A percentile compares a stretch with the other conserved stretches of the same genome.
Conservation (phyloP, 169 alveolate genomes). For the Eimeria maxima region DNA sequence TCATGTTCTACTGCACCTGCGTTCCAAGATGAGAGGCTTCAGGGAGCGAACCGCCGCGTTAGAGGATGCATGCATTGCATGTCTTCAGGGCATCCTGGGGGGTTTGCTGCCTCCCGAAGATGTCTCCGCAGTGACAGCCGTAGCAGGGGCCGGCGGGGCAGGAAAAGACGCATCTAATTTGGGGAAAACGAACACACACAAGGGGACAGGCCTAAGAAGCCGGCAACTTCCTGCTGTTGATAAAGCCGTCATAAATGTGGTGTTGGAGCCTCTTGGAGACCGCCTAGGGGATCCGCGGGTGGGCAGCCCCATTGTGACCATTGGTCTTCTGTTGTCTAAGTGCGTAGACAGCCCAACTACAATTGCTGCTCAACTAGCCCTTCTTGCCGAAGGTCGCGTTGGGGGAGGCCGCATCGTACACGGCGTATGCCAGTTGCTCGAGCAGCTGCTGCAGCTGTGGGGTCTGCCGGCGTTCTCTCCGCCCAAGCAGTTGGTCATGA, state of each 20-base stretch:
- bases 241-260: conserved; percentile 27
- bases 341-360: conserved; percentile 63
- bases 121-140: conserved; percentile 6
- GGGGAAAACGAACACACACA: not conserved
- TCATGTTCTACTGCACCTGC: conserved; percentile 66
- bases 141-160: conserved; percentile 49
- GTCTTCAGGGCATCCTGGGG: conserved; percentile 36
- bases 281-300: conserved; percentile 76
- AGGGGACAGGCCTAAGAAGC: not conserved
- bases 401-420: conserved; percentile 78
- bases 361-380: conserved; percentile 73
- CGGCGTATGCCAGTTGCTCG: conserved; percentile 78
- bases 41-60: conserved; percentile 31
- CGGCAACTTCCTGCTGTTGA: conserved; percentile 42
- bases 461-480: conserved; percentile 66
- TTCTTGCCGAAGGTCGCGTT: conserved; percentile 66
- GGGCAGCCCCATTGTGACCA: conserved; percentile 19
- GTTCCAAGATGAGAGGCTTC: conserved; percentile 50
- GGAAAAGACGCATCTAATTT: not conserved
- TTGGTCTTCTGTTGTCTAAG: conserved; percentile 44
- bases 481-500: conserved; percentile 62
- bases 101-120: conserved; percentile 55
- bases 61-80: conserved; percentile 72
- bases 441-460: conserved; percentile 76
- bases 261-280: conserved; percentile 71